phyloP scores from a whole-genome alignment of 163 green algal species.

The Chlamydomonas reinhardtii region DNA sequence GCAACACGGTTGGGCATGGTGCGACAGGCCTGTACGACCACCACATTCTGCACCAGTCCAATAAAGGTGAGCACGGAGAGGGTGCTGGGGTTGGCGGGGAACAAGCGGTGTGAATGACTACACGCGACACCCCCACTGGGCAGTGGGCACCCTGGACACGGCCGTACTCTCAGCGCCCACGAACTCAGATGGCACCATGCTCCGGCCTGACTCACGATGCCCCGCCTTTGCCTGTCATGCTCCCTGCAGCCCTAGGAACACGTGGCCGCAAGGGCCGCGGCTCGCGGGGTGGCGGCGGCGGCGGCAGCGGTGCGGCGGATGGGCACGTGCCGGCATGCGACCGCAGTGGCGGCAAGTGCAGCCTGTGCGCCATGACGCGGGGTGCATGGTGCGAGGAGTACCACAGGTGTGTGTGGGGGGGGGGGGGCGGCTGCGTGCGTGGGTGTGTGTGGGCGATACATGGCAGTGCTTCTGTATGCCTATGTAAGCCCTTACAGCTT shows the following conservation, averaged over 20 bases:
- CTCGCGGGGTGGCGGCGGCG: not conserved
- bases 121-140: no score
- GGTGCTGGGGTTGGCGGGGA: no score
- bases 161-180: no score
- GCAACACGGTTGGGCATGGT: no score
- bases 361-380: slow-evolving; percentile 3
- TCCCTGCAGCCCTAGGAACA: not conserved
- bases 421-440: not conserved
- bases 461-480: no score
- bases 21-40: slow-evolving; percentile 38
- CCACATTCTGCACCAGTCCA: not conserved
- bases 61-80: slow-evolving; percentile 6
- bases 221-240: no score
- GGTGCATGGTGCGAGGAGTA: slow-evolving; percentile 40
- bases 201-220: no score
- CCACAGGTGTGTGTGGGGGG: slow-evolving; percentile 26
- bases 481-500: no score
- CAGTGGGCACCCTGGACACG: no score
- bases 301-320: not conserved
- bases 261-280: not conserved
- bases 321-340: not conserved
- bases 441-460: no score
- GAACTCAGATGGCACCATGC: no score
- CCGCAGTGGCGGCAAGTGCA: slow-evolving; percentile 23
- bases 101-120: no score